Evolutionary conservation across 139 green algal genomes (phyloP).

Genomic region (Marvania coccoides): DNA sequence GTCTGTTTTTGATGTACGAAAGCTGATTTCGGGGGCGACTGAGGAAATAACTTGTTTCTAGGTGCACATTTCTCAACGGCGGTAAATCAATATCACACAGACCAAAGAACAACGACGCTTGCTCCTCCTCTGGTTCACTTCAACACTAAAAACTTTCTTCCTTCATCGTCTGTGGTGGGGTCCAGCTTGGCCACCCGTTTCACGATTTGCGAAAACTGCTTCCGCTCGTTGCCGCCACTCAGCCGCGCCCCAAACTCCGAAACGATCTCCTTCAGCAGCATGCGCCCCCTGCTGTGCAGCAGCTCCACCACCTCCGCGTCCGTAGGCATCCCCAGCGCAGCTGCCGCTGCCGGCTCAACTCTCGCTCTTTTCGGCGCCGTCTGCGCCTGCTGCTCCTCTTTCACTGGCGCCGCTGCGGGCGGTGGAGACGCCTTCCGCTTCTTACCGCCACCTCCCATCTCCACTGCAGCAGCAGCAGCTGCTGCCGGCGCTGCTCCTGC

Average conservation of each 20-base stretch:
- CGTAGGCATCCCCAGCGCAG: constrained; percentile 20
- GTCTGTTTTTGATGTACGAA: too few relatives aligned
- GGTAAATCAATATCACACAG: too few relatives aligned
- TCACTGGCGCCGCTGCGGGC: not conserved
- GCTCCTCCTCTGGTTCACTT: not conserved
- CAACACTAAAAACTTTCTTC: constrained; percentile 23
- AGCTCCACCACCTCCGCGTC: constrained; percentile 54
- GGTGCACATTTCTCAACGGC: too few relatives aligned
- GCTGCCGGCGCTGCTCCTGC: not conserved
- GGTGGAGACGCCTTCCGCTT: constrained; percentile 18
- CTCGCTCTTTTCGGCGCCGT: not conserved
- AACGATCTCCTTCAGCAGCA: constrained; percentile 14
- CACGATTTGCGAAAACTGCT: constrained; percentile 13
- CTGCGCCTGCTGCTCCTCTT: not conserved
- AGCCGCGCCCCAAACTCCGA: constrained; percentile 12
- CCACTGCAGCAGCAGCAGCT: not conserved
- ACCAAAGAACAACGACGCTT: not conserved
- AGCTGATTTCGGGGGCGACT: too few relatives aligned
- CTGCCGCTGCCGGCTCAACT: not conserved
- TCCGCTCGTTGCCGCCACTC: not conserved
- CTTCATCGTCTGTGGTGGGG: not conserved
- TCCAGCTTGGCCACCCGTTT: not conserved
- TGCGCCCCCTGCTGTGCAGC: constrained; percentile 1
- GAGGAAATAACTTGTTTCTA: too few relatives aligned
- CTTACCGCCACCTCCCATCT: not conserved